phyloP scores from a whole-genome alignment of 192 early-diverging fungal genomes.

The Backusella parvicylindrica region DNA sequence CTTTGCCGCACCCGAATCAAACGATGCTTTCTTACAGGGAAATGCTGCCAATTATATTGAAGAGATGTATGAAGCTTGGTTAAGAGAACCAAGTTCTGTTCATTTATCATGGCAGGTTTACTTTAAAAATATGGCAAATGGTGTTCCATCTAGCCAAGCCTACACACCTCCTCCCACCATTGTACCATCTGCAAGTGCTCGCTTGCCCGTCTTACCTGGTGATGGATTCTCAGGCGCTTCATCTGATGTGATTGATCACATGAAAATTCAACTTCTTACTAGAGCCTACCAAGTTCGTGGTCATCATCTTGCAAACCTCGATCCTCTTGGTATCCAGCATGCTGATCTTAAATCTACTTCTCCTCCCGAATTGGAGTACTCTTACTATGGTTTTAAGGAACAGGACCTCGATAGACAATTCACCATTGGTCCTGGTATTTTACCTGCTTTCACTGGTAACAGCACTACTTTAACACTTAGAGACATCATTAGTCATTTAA shows the following conservation, averaged over 20 bases:
- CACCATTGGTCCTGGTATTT: conserved; percentile 89
- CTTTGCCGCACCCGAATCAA: conserved; percentile 52
- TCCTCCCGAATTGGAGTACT: conserved; percentile 80
- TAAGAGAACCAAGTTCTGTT: conserved; percentile 83
- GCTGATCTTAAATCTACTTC: conserved; percentile 49
- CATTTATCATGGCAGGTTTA: conserved; percentile 97
- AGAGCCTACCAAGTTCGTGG: conserved; percentile 97
- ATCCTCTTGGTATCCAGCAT: conserved; percentile 85
- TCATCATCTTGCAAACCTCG: conserved; percentile 92
- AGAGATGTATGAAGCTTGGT: conserved; percentile 95
- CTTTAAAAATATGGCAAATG: conserved; percentile 78
- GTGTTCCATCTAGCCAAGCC: conserved; percentile 58
- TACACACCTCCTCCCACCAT: conserved; percentile 82
- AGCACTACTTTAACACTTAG: conserved; percentile 78
- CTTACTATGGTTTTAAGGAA: conserved; percentile 94
- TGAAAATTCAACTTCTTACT: conserved; percentile 96
- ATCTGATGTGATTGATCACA: conserved; percentile 86
- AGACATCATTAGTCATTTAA: conserved; percentile 82
- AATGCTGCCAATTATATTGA: conserved; percentile 81
- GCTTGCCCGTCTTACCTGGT: conserved; percentile 45
- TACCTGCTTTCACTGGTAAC: conserved; percentile 77
- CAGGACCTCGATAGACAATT: conserved; percentile 90
- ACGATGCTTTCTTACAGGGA: conserved; percentile 85
- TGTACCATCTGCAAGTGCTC: conserved; percentile 62
- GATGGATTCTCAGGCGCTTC: conserved; percentile 41